Percentiles rank a stretch among this genome's conserved stretches.
Conservation (phyloP, 805 yeast species). For the Lachancea cidri region DNA sequence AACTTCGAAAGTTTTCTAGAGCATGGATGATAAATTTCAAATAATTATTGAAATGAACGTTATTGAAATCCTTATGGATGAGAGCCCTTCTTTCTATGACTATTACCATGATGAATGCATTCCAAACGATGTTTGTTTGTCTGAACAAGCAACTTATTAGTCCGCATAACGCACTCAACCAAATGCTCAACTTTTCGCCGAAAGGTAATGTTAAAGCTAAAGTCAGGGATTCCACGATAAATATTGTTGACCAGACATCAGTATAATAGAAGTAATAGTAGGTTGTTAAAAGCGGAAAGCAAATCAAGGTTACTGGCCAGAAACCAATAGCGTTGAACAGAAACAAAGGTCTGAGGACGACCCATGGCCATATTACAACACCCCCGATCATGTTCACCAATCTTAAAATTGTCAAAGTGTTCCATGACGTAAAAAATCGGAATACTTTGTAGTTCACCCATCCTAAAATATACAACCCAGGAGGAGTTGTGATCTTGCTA, state of each 20-base stretch:
- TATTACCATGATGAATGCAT: conserved; percentile 51
- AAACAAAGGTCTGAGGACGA: conserved; percentile 38
- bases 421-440: conserved; percentile 21
- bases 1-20: conserved; percentile 32
- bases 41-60: conserved; percentile 35
- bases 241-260: conserved; percentile 84
- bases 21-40: conserved; percentile 35
- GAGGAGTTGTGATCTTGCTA: conserved; percentile 92
- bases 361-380: conserved; percentile 44
- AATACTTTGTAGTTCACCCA: conserved; percentile 29
- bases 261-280: conserved; percentile 83
- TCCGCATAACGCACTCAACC: conserved; percentile 51
- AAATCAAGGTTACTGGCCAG: conserved; percentile 40
- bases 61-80: conserved; percentile 37
- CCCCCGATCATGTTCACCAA: conserved; percentile 66
- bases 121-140: conserved; percentile 92
- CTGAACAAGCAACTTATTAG: conserved; percentile 67
- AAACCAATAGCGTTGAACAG: conserved; percentile 39
- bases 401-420: conserved; percentile 41
- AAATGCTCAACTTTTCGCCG: conserved; percentile 33
- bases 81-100: conserved; percentile 48
- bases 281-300: conserved; percentile 68
- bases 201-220: conserved; percentile 39
- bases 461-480: conserved; percentile 69
- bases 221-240: conserved; percentile 53